phyloP scores from a whole-genome alignment of 345 rosid species.

The Trapa incisa region DNA sequence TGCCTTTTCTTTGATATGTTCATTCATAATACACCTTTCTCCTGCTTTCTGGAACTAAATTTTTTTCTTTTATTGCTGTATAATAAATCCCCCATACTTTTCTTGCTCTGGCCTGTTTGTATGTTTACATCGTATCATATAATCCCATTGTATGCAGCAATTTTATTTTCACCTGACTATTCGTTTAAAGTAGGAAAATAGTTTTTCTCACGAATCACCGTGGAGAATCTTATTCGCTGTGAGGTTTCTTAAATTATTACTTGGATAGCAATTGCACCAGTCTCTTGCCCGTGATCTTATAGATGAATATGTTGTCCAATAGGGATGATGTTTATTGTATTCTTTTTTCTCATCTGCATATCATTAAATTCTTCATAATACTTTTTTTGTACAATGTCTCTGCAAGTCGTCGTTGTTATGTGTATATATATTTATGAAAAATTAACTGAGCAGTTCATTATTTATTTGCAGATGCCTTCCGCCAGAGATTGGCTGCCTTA shows the following conservation, averaged over 20 bases:
- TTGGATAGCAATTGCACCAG: not conserved
- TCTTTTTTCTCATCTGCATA: not conserved
- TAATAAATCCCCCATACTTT: not conserved
- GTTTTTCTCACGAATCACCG: not conserved
- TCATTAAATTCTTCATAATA: not conserved
- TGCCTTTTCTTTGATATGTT: not conserved
- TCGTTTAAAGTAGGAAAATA: not conserved
- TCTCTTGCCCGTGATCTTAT: not conserved
- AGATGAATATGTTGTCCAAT: not conserved
- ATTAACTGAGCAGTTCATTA: not conserved
- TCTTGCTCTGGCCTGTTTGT: not conserved
- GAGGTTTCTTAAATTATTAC: not conserved
- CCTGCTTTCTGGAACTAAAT: too few relatives aligned
- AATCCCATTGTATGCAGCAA: not conserved
- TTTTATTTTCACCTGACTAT: not conserved
- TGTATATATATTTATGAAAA: not conserved
- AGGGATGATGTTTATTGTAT: not conserved
- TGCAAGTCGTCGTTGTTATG: not conserved
- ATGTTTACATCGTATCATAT: not conserved
- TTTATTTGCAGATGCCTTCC: constrained; percentile 67
- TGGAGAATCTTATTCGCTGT: not conserved
- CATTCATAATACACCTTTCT: too few relatives aligned
- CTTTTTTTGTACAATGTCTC: not conserved
- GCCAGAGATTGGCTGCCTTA: constrained; percentile 84
- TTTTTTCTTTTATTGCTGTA: not conserved